Conservation (phyloP, 1,284 basidiomycete species). For the Boletus semigastroideus region DNA sequence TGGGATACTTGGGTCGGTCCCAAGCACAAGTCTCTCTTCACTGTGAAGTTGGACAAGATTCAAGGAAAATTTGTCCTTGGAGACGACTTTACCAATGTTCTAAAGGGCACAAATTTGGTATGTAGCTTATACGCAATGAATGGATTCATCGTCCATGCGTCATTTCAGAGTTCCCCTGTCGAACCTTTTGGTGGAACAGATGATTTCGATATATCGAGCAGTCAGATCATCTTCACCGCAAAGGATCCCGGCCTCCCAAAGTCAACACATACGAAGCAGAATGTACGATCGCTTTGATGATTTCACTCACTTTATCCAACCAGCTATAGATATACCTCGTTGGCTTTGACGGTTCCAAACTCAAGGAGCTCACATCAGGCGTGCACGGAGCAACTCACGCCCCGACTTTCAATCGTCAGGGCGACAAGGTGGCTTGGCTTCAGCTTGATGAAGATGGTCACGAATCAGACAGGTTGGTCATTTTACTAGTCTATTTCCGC, state of each 20-base stretch:
- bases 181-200: conserved; percentile 80
- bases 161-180: conserved; percentile 63
- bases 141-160: conserved; percentile 6
- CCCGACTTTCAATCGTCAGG: conserved; percentile 66
- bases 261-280: conserved; percentile 80
- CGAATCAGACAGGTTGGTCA: conserved; percentile 70
- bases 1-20: conserved; percentile 88
- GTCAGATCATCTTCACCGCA: conserved; percentile 77
- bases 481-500: not conserved
- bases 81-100: conserved; percentile 53
- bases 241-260: conserved; percentile 75
- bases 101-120: conserved; percentile 69
- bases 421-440: conserved; percentile 80
- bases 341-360: conserved; percentile 46
- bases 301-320: conserved; percentile 9
- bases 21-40: conserved; percentile 71
- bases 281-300: conserved; percentile 42
- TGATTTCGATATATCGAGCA: conserved; percentile 73
- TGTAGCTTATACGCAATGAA: conserved; percentile 11
- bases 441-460: conserved; percentile 86
- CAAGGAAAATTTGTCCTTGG: conserved; percentile 55
- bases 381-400: conserved; percentile 78
- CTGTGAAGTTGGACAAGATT: conserved; percentile 52
- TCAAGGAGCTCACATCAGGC: conserved; percentile 74
- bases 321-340: conserved; percentile 63